Evolutionary conservation across 768 basidiomycete species (phyloP).

Genomic region (Austroboletus festivus): DNA sequence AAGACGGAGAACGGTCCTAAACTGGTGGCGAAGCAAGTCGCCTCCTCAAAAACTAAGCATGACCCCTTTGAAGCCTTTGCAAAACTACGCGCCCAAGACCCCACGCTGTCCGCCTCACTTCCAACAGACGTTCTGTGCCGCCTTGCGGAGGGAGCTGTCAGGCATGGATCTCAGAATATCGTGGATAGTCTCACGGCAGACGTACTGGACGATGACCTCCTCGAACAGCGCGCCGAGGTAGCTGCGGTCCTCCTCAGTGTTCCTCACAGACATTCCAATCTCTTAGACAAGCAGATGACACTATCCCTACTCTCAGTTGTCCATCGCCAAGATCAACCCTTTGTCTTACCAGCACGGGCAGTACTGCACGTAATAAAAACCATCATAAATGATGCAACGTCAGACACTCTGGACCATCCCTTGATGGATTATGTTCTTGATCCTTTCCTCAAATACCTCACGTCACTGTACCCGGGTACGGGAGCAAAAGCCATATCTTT

Average conservation of each 20-base stretch:
- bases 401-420: constrained; percentile 17
- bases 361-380: constrained; percentile 19
- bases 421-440: constrained; percentile 29
- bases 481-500: constrained; percentile 33
- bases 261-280: constrained; percentile 14
- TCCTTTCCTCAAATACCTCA: constrained; percentile 30
- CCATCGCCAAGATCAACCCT: constrained; percentile 11
- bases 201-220: constrained; percentile 33
- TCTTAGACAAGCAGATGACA: constrained; percentile 24
- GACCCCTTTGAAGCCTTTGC: constrained; percentile 28
- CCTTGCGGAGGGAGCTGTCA: constrained; percentile 31
- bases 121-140: constrained; percentile 27
- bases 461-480: constrained; percentile 23
- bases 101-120: constrained; percentile 17
- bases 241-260: constrained; percentile 26
- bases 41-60: constrained; percentile 13
- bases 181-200: constrained; percentile 41
- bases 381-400: constrained; percentile 15
- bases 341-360: constrained; percentile 12
- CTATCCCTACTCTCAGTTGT: constrained; percentile 21
- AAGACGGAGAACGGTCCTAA: constrained; percentile 11
- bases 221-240: constrained; percentile 23
- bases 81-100: constrained; percentile 27
- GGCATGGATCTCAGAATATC: constrained; percentile 30
- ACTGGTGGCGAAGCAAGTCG: constrained; percentile 8